A percentile compares a stretch with the other conserved stretches of the same genome.
phyloP scores from a whole-genome alignment of 805 yeast species.

The Blastobotrys mokoenaii region DNA sequence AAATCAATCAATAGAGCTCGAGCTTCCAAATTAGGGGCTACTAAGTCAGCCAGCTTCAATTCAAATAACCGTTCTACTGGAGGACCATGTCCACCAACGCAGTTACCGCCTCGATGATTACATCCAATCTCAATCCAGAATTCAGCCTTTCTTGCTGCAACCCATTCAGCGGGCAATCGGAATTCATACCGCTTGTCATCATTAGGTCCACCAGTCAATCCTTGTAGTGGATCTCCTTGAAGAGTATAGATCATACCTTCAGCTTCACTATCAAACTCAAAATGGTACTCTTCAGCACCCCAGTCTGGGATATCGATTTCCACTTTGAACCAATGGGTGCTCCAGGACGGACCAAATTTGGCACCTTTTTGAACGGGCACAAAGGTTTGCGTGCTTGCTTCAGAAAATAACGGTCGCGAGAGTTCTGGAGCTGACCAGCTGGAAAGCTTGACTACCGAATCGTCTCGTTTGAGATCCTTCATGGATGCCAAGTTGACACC shows the following conservation, averaged over 20 bases:
- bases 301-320: conserved; percentile 51
- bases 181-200: conserved; percentile 64
- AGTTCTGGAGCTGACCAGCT: conserved; percentile 67
- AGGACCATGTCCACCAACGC: conserved; percentile 38
- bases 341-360: conserved; percentile 88
- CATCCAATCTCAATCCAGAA: conserved; percentile 84
- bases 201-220: conserved; percentile 71
- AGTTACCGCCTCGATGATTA: conserved; percentile 85
- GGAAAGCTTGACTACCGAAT: conserved; percentile 42
- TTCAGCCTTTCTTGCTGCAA: conserved; percentile 38
- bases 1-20: conserved; percentile 67
- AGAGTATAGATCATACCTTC: conserved; percentile 66
- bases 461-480: conserved; percentile 55
- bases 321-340: conserved; percentile 84
- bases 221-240: conserved; percentile 62
- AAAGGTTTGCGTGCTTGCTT: conserved; percentile 41
- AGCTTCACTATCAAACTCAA: conserved; percentile 73
- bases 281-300: conserved; percentile 42
- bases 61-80: conserved; percentile 58
- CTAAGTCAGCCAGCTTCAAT: conserved; percentile 59
- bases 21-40: conserved; percentile 70
- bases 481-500: conserved; percentile 70
- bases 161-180: conserved; percentile 48
- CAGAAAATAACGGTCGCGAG: conserved; percentile 51
- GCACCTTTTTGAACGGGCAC: conserved; percentile 44